Evolutionary conservation across 495 filamentous ascomycete genomes (phyloP).

Genomic region (Trichoderma gamsii): DNA sequence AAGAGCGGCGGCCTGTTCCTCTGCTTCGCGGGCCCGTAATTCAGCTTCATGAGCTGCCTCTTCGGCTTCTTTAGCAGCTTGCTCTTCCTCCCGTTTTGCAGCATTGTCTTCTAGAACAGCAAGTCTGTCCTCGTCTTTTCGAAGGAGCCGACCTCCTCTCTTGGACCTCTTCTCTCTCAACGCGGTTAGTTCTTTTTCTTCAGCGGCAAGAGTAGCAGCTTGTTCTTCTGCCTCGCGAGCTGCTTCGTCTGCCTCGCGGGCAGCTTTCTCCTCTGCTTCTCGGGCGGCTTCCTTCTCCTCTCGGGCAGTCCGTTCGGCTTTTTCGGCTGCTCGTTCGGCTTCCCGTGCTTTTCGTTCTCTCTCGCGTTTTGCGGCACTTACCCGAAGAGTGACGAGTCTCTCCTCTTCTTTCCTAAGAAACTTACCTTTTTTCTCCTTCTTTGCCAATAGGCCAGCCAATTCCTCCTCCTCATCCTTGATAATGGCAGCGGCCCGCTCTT

Average conservation of each 20-base stretch:
- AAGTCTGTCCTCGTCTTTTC: conserved; percentile 8
- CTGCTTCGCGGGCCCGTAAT: neutral
- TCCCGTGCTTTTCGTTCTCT: neutral
- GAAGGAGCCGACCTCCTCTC: neutral
- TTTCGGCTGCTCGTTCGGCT: conserved; percentile 12
- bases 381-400: conserved; percentile 1
- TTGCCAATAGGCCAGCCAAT: conserved; percentile 22
- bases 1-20: conserved; percentile 6
- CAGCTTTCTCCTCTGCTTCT: conserved; percentile 22
- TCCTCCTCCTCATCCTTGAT: conserved; percentile 25
- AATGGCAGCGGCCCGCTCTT: conserved; percentile 12
- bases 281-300: conserved; percentile 8
- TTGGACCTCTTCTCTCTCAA: conserved; percentile 3
- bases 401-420: neutral
- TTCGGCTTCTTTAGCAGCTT: conserved; percentile 19
- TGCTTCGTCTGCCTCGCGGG: conserved; percentile 7
- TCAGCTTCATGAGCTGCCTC: conserved; percentile 30
- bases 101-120: neutral
- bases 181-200: conserved; percentile 12
- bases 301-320: conserved; percentile 16
- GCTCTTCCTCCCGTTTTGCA: conserved; percentile 18
- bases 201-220: neutral
- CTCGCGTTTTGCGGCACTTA: neutral
- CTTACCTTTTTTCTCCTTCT: conserved; percentile 35
- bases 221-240: conserved; percentile 15